Evolutionary conservation across 1,139 yeast species (phyloP), one percentile per base, ranked within the genome.

Genomic region (Blastobotrys serpentis): DNA sequence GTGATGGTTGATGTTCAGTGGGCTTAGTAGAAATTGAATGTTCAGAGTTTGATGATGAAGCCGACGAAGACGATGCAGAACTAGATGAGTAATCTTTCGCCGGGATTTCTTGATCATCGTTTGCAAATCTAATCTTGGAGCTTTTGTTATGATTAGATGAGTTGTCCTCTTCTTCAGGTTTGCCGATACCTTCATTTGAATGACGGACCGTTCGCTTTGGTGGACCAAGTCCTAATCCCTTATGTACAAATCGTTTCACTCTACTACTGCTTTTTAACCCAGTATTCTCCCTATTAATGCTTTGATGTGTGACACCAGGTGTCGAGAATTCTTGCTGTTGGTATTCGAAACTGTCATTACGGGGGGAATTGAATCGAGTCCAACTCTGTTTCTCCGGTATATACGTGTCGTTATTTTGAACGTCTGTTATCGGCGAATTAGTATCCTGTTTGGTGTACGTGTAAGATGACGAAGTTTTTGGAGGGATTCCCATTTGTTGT

Each of bases 101-200:
- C 3, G 55, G 51, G 10, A 52, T 52, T 21, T 54, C 56, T 33
- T 53, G 50, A 30, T 53, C 48, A n/a, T 54, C 52, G 3, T 38
- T 43, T 2, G 56, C 57, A 48, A 53, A 54, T 22, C 56, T 13
- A n/a, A 54, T 54, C 6, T 52, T 46, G 21, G 42, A 45, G 23
- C 33, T 25, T 13, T 44, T 46, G 11, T 42, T 34, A 11, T 49
- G 48, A 13, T 43, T 25, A n/a, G 38, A 22, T 17, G 37, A 22
- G 19, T 13, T 18, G 7, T 39, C 40, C 4, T 21, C 46, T n/a
- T 42, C 43, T 5, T 41, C 47, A 14, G 26, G 37, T 19, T 23
- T 7, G 11, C 19, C 19, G 25, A 36, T 36, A 4, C 40, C 40
- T 18, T 36, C 40, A 18, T 36, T 36, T 10, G 40, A 36, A 11